These are phyloP conservation scores for Tolypocladium tropicale DNA, from an alignment of 2,329 filamentous ascomycete species.

Conservation along the genomic window DNA sequence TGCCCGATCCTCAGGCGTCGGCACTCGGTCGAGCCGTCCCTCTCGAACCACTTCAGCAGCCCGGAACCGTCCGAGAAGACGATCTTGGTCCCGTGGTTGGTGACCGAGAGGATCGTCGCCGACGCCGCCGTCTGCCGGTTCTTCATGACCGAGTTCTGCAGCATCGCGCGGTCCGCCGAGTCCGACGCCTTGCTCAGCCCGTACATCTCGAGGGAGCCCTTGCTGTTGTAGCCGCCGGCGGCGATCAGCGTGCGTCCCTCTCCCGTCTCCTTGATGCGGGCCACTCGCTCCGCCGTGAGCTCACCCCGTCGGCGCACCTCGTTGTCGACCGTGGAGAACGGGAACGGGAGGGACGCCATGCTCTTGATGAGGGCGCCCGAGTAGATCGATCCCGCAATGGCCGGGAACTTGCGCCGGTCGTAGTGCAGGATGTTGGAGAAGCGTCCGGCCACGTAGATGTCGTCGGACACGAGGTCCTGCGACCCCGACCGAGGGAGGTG, in stretches of 20 bases:
- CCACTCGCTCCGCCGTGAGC: slow-evolving; percentile 43
- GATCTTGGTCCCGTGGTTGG: slow-evolving; percentile 70
- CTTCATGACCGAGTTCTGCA: slow-evolving; percentile 45
- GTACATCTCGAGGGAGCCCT: slow-evolving; percentile 85
- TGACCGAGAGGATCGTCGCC: slow-evolving; percentile 72
- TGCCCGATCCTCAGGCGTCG: slow-evolving; percentile 45
- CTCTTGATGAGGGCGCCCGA: slow-evolving; percentile 73
- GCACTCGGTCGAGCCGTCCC: slow-evolving; percentile 61
- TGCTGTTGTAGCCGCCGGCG: slow-evolving; percentile 83
- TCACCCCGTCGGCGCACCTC: slow-evolving; percentile 46
- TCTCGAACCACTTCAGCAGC: slow-evolving; percentile 80
- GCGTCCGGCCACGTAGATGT: slow-evolving; percentile 81
- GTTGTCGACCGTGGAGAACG: slow-evolving; percentile 52
- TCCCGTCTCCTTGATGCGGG: slow-evolving; percentile 37
- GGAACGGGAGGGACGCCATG: slow-evolving; percentile 58
- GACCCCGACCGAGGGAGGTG: slow-evolving; percentile 55
- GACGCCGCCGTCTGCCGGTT: slow-evolving; percentile 77
- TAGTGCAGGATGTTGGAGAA: slow-evolving; percentile 87
- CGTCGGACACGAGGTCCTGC: slow-evolving; percentile 50
- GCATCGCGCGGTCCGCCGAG: slow-evolving; percentile 13
- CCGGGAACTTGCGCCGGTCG: slow-evolving; percentile 76
- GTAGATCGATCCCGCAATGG: slow-evolving; percentile 66
- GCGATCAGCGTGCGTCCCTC: slow-evolving; percentile 63
- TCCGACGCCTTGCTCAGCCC: slow-evolving; percentile 34
- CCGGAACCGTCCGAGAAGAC: slow-evolving; percentile 80